These are phyloP conservation scores for Pseudonitzschia delicatissima DNA, from an alignment of 108 stramenopile species.

Conservation along the genomic window DNA sequence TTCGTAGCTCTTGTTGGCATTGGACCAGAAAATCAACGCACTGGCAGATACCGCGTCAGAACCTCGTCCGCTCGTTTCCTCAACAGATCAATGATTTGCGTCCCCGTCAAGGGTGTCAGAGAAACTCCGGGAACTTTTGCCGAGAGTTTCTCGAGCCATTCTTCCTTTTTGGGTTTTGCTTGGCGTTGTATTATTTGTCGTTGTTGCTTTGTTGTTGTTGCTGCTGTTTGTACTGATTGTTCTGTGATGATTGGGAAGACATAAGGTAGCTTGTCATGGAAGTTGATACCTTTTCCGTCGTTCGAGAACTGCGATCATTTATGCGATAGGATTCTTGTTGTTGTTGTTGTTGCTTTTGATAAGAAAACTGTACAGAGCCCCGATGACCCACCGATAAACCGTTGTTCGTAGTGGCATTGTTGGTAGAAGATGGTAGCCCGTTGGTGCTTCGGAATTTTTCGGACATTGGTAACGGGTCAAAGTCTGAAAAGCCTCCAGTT, in stretches of 20 bases:
- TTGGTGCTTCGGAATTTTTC: conserved; percentile 1
- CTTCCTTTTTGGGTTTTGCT: conserved; percentile 16
- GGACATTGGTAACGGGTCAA: conserved; percentile 21
- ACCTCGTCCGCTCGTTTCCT: conserved; percentile 62
- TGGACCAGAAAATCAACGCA: conserved; percentile 86
- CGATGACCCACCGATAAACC: neutral
- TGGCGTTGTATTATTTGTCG: neutral
- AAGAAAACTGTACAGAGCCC: neutral
- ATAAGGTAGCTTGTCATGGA: too few relatives aligned
- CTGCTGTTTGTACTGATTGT: neutral
- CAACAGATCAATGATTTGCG: conserved; percentile 50
- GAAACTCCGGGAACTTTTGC: conserved; percentile 51
- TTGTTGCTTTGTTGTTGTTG: neutral
- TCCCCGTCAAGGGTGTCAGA: conserved; percentile 57
- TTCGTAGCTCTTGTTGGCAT: conserved; percentile 84
- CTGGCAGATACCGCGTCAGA: conserved; percentile 65
- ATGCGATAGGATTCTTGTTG: neutral
- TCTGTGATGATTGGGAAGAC: neutral
- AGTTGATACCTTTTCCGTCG: neutral
- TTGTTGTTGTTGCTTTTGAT: conserved; percentile 16
- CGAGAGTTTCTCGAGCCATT: conserved; percentile 34
- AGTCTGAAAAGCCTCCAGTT: conserved; percentile 15
- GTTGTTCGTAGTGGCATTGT: neutral
- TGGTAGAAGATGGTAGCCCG: neutral
- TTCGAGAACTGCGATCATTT: neutral